Conservation (phyloP, 1,284 basidiomycete genomes). For the Fistulina hepatica region DNA sequence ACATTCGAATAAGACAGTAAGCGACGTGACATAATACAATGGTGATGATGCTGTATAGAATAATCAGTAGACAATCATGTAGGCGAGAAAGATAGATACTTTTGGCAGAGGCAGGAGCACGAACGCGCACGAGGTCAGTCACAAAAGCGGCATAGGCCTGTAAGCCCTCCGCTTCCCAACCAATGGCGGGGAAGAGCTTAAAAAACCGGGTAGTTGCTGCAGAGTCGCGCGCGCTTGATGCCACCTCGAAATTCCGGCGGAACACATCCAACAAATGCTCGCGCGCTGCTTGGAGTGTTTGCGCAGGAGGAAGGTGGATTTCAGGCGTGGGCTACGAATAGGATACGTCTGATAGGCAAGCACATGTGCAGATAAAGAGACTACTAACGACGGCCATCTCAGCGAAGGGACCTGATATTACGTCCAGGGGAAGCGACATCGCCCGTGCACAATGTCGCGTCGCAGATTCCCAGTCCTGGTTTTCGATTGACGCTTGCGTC, state of each 20-base stretch:
- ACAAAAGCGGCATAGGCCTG: constrained; percentile 91
- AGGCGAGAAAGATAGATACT: constrained; percentile 34
- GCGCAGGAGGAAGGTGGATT: constrained; percentile 74
- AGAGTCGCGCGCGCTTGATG: constrained; percentile 71
- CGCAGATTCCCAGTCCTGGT: constrained; percentile 91
- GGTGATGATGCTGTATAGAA: constrained; percentile 66
- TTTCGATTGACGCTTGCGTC: constrained; percentile 70
- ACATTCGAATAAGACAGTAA: constrained; percentile 89
- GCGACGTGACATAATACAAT: constrained; percentile 75
- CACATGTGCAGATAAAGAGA: neutral
- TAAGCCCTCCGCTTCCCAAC: constrained; percentile 87
- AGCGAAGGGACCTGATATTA: constrained; percentile 80
- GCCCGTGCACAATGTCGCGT: constrained; percentile 84
- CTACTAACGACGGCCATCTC: constrained; percentile 71
- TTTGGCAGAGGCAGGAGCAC: constrained; percentile 69
- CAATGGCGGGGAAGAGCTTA: constrained; percentile 92
- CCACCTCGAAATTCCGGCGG: constrained; percentile 65
- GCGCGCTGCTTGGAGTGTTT: constrained; percentile 71
- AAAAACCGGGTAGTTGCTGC: constrained; percentile 90
- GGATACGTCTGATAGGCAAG: constrained; percentile 3
- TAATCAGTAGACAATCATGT: constrained; percentile 11
- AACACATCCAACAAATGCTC: constrained; percentile 73
- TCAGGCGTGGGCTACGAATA: constrained; percentile 75
- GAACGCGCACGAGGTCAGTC: constrained; percentile 75
- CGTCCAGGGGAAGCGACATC: constrained; percentile 69